phyloP scores from a whole-genome alignment of 2,329 filamentous ascomycete genomes.

The Bipolaris gigantea region DNA sequence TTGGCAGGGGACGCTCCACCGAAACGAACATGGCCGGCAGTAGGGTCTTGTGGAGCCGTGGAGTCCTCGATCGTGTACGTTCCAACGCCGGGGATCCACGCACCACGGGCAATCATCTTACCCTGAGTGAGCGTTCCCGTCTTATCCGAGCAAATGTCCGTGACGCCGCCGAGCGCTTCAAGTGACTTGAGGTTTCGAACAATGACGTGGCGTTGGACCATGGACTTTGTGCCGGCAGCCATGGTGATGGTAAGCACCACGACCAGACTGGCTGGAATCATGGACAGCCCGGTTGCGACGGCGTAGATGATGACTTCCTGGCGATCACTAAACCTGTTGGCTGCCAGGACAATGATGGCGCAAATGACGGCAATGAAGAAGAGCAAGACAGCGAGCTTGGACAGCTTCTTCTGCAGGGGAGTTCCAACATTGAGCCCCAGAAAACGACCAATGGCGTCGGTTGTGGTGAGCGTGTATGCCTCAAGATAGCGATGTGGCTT shows the following conservation, averaged over 20 bases:
- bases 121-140: slow-evolving; percentile 42
- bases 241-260: slow-evolving; percentile 46
- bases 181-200: slow-evolving; percentile 43
- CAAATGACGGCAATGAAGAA: slow-evolving; percentile 10
- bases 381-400: slow-evolving; percentile 37
- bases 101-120: slow-evolving; percentile 44
- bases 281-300: slow-evolving; percentile 41
- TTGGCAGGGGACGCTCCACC: slow-evolving; percentile 26
- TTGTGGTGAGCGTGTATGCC: slow-evolving; percentile 54
- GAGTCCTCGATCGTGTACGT: slow-evolving; percentile 44
- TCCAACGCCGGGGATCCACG: slow-evolving; percentile 43
- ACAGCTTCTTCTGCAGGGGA: slow-evolving; percentile 44
- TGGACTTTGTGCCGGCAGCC: slow-evolving; percentile 43
- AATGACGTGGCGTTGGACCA: slow-evolving; percentile 42
- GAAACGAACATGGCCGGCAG: slow-evolving; percentile 35
- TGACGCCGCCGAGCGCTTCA: slow-evolving; percentile 43
- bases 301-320: slow-evolving; percentile 45
- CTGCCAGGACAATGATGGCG: slow-evolving; percentile 42
- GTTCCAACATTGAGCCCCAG: slow-evolving; percentile 47
- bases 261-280: slow-evolving; percentile 43
- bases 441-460: slow-evolving; percentile 40
- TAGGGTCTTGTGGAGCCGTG: slow-evolving; percentile 41
- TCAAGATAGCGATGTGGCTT: slow-evolving; percentile 47
- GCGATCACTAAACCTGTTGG: slow-evolving; percentile 43
- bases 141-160: slow-evolving; percentile 41